Evolutionary conservation across 2,329 filamentous ascomycete species (phyloP), one percentile per base, ranked within the genome.

Genomic region (Fusarium metavorans): DNA sequence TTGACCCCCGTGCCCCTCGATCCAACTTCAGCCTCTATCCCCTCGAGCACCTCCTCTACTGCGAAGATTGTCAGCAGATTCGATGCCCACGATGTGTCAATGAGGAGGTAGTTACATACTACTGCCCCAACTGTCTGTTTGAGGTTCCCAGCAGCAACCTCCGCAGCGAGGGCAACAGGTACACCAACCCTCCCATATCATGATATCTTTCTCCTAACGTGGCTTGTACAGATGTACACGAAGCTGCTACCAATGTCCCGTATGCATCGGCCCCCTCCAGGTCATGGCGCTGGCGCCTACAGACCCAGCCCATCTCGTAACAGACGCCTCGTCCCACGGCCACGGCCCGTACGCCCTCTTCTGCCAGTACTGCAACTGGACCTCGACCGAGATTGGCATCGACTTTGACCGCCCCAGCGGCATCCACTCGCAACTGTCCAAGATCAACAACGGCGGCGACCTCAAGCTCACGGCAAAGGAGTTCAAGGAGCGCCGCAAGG

Each of bases 61-160:
- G 97, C 86, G 96, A 98, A 81, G 97, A 98, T 82, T 99, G 97
- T 83, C 95, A 97, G 81, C 93, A 98, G 83, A 97, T 98, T 72
- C 93, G 97, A 76, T 99, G 97, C 81, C 94, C 95, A 7, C 89
- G 95, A 84, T 99, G 97, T 80, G 94, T 97, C 64, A 90, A 92
- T 57, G 97, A 99, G 81, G 97, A 99, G 84, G 95, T 98, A 65
- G 92, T 97, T 57, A 97, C 94, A 64, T 98, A 95, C 88, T 99
- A 94, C 84, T 99, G 97, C 80, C 97, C 97, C 6, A 96, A 92
- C 81, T 99, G 97, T 82, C 85, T 99, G 67, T 98, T 99, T 80
- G 97, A 99, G 83, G 96, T 98, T 35, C 95, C 96, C 6, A 97
- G 94, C 82, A 97, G 94, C 80, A 95, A 95, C 80, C 91, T 98